Base-by-base conservation (phyloP, 176 grass and related monocot species). In the Eleusine indica region DNA sequence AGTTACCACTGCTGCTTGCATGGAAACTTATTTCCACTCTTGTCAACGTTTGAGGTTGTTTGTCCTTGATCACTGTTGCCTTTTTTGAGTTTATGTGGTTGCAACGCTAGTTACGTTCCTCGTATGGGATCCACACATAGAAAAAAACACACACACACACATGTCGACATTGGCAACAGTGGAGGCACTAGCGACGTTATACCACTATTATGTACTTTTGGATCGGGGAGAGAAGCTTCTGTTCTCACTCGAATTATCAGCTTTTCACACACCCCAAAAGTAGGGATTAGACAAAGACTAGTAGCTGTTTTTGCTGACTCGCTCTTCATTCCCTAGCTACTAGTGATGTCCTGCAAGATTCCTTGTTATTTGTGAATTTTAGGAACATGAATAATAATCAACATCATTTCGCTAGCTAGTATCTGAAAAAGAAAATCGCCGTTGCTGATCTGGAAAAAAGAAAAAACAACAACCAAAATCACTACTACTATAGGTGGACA, bases 401-500 rank as follows among this genome's bases (percentile, higher is more conserved):
- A 25, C 25, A 47, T 47, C 11, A 47, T 47, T 8, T 11, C 44
- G 2, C 9, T 44, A 44, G 6, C 42, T 44, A 9, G 5, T 44
- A 9, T 44, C 1, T 44, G 32, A 35, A 35, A 35, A 35, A 35
- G 32, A 35, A 35, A 35, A 35, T 35, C 32, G 32, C 32, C 32
- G 32, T 35, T 35, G 32, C 32, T 35, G 32, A 44, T 44, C 6
- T 44, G 42, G 7, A 12, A 47, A 25, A 25, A 25, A 25, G 25
- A 25, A 25, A 25, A 47, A 12, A 12, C 11, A 47, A 9, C 8
- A 11, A 47, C 9, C 44, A 11, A 47, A 47, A 47, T 47, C 44
- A 47, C 8, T 47, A 10, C 42, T 44, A 48, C 46, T 49, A n/a
- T 66, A 97, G 94, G 94, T 97, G 87, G 87, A 94, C 48, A 53